Base-by-base conservation (phyloP, 345 rosid genomes). In the Zanthoxylum bungeanum region DNA sequence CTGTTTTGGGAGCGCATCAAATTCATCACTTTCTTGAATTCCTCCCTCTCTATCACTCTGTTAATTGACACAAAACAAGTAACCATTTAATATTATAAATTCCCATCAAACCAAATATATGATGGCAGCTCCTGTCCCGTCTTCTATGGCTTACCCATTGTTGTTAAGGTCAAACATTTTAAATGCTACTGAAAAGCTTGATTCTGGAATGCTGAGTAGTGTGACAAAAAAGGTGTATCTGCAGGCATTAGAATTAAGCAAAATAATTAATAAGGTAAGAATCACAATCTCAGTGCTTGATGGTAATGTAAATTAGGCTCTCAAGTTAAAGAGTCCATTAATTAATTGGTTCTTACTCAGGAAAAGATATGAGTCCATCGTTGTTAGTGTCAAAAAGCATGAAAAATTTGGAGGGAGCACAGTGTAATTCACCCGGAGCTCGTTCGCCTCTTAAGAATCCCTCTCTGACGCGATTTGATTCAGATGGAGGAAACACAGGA, bases 401-500 rank as follows among this genome's bases (percentile, higher is more conserved):
- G 72, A 88, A 90, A 62, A 90, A 85, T 31, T 82, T 70, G 0
- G 96, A 88, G 46, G 91, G 88, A 37, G 76, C 66, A 47, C 92
- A 90, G 12, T 66, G 84, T 50, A 88, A 73, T 52, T 86, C 82
- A 7, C 91, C 85, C 25, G 88, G 87, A 7, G 49, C 71, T 58
- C 77, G 64, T 63, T 85, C 88, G 34, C 88, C 87, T 73, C 68
- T 75, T 73, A 85, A 78, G 59, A 63, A 83, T 34, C 91, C 92
- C 51, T 83, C 91, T 47, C 95, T 77, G 30, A 88, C 80, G 14
- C 79, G 73, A 64, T 75, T 60, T 2, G 92, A 90, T 72, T 85
- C 88, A 0, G 89, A 80, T 0, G 96, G 92, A 76, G 92, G 89
- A 80, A 90, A 90, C 5, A 90, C 96, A 7, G 88, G 96, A 25